Evolutionary conservation across 148 eudicot species (phyloP), one percentile per base, ranked within the genome.

Genomic region (Talinum fruticosum): DNA sequence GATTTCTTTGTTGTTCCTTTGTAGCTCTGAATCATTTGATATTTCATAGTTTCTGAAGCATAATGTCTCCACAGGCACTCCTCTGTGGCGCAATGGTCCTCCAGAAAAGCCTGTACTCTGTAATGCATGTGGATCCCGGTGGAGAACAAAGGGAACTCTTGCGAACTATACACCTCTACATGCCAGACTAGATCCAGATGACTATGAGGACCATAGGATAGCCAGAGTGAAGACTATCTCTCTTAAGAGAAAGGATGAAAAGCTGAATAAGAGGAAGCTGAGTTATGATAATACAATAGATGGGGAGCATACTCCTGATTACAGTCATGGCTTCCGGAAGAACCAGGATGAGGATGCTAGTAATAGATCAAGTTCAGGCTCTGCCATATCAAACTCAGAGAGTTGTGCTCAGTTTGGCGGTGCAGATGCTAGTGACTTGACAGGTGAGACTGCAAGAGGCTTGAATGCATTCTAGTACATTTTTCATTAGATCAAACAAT

Each of bases 51-150:
- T 64, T 75, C 79, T 86, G 74, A 77, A 64, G n/a, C 74, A 51
- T 72, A 64, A 29, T 77, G 66, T 67, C 54, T 74, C 62, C 74
- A 72, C 85, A 96, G 99, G 92, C 89, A 96, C 99, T 73, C 99
- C 99, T 30, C 98, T 96, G 71, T 96, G 99, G 99, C 92, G 99
- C 75, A 96, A 96, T 82, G 99, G 99, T 62, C 99, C 99, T 65
- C 97, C 99, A 3, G 99, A 96, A 78, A 96, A 96, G 93, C 99
- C 99, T 30, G 86, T 96, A 38, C 90, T 93, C 32, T 96, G 99
- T 84, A 96, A 96, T 84, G 99, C 99, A 41, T 96, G 99, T 85
- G 99, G 99, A 33, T 91, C 99, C 7, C 84, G 99, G 45, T 96
- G 99, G 99, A 93, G 99, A 90, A 96, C 99, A 19, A 96, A 96